Conservation (phyloP, 768 basidiomycete genomes). For the Serpula lacrymans region DNA sequence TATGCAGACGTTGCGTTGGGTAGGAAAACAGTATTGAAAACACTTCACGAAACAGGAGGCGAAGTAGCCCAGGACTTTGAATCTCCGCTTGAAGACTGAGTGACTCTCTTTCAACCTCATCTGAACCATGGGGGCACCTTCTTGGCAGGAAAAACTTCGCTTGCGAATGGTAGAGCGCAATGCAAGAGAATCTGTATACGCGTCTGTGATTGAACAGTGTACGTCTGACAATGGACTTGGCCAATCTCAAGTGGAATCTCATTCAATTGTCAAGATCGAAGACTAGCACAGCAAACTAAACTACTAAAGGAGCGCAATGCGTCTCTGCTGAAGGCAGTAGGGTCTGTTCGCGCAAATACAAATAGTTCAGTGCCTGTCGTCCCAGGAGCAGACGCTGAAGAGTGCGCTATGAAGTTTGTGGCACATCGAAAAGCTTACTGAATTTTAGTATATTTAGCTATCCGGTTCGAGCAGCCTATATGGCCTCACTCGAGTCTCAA, state of each 20-base stretch:
- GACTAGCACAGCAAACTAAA: slow-evolving; percentile 89
- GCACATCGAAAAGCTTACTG: neutral
- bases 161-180: slow-evolving; percentile 82
- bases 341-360: slow-evolving; percentile 61
- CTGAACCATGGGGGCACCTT: slow-evolving; percentile 78
- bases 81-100: slow-evolving; percentile 28
- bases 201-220: slow-evolving; percentile 93
- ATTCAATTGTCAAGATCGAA: slow-evolving; percentile 58
- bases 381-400: slow-evolving; percentile 61
- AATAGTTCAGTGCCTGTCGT: slow-evolving; percentile 62
- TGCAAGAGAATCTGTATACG: slow-evolving; percentile 73
- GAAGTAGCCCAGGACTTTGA: slow-evolving; percentile 16
- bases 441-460: slow-evolving; percentile 44
- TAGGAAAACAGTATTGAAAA: slow-evolving; percentile 6
- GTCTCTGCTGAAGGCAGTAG: slow-evolving; percentile 81
- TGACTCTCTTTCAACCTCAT: too few species aligned
- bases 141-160: slow-evolving; percentile 82
- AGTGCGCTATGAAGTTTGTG: slow-evolving; percentile 44
- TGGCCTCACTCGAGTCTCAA: slow-evolving; percentile 89
- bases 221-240: slow-evolving; percentile 32
- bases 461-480: slow-evolving; percentile 83
- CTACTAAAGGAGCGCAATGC: slow-evolving; percentile 91
- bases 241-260: slow-evolving; percentile 6
- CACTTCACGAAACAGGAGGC: slow-evolving; percentile 9
- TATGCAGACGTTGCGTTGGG: neutral